A percentile compares a stretch with the other conserved stretches of the same genome.
These are phyloP conservation scores for Fusarium zealandicum DNA, from an alignment of 2,329 filamentous ascomycete species.

Conservation along the genomic window DNA sequence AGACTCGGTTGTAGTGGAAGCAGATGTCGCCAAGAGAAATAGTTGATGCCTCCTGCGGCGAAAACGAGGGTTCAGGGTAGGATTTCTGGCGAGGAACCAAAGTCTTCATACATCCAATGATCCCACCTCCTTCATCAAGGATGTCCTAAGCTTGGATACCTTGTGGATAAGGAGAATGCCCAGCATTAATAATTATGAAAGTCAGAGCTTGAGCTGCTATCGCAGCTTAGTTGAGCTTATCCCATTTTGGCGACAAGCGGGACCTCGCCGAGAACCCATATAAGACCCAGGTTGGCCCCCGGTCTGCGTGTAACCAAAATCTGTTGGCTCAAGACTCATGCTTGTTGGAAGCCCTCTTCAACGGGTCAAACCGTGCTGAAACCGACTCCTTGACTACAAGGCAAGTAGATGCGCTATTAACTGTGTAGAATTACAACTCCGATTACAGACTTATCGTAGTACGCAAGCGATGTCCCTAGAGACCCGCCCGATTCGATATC, in stretches of 20 bases:
- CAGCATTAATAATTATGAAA: constrained; percentile 10
- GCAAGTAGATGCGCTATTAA: too few species aligned
- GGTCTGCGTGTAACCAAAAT: constrained; percentile 11
- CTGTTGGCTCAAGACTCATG: background rate
- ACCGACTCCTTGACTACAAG: too few species aligned
- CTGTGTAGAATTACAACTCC: too few species aligned
- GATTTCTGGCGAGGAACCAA: too few species aligned
- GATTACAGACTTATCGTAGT: too few species aligned
- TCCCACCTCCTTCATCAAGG: too few species aligned
- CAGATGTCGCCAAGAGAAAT: too few species aligned
- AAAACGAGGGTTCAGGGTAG: too few species aligned
- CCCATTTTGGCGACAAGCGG: constrained; percentile 20
- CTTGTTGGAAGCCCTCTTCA: background rate
- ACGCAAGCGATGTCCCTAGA: background rate
- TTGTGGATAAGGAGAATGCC: too few species aligned
- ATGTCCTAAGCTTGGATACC: too few species aligned
- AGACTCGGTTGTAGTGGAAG: background rate
- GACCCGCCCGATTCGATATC: background rate
- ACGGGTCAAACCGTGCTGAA: background rate
- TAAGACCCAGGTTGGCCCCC: constrained; percentile 30
- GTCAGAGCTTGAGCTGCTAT: constrained; percentile 8
- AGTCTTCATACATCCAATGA: too few species aligned
- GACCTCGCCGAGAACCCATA: constrained; percentile 20
- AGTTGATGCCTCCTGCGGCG: too few species aligned
- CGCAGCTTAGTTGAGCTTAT: constrained; percentile 13